phyloP scores from a whole-genome alignment of 73 alveolate species.

The Effrenium voratum region DNA sequence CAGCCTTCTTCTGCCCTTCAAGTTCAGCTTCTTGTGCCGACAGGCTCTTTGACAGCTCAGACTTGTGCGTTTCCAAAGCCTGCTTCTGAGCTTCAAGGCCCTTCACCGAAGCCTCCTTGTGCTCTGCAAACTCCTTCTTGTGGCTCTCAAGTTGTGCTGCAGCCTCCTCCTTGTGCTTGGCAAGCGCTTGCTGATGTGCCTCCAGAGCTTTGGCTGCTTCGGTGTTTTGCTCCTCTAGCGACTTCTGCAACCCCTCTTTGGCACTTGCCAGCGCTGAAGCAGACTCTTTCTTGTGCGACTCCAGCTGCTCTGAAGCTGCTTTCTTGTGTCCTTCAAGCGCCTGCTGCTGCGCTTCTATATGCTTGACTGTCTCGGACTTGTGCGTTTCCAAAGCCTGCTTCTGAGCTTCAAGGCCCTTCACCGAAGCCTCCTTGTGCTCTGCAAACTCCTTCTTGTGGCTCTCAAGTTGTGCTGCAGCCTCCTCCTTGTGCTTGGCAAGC shows the following conservation, averaged over 20 bases:
- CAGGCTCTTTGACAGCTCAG: background rate
- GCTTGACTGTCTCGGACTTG: too few species aligned
- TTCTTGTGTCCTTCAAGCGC: slow-evolving; percentile 20
- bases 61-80: background rate
- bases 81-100: slow-evolving; percentile 1
- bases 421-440: slow-evolving; percentile 1
- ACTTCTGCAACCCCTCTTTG: background rate
- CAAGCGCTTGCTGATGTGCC: slow-evolving; percentile 1
- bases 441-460: slow-evolving; percentile 26
- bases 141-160: background rate
- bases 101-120: too few species aligned
- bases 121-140: background rate
- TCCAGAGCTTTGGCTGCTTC: background rate
- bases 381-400: background rate
- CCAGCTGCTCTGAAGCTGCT: background rate
- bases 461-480: too few species aligned
- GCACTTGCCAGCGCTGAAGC: background rate
- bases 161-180: background rate
- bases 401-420: background rate
- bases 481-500: too few species aligned
- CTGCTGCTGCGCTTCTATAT: background rate
- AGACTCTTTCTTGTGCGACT: background rate
- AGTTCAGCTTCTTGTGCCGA: background rate
- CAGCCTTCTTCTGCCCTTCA: background rate
- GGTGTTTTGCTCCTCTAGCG: background rate